Evolutionary conservation across 2,329 filamentous ascomycete genomes (phyloP).

Genomic region (Botryotinia calthae): DNA sequence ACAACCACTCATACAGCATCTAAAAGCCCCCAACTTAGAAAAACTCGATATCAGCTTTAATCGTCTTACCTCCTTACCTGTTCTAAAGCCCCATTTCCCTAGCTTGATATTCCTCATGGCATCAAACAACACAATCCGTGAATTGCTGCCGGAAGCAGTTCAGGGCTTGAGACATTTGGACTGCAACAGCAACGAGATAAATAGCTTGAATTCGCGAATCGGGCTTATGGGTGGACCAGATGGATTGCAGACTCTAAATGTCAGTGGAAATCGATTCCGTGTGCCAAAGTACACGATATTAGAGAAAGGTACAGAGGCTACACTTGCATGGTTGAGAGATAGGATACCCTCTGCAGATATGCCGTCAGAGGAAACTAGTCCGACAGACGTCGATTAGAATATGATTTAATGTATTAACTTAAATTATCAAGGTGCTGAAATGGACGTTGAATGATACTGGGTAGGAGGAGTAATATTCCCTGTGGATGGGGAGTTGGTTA

Average conservation of each 20-base stretch:
- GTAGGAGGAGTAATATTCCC: constrained; percentile 9
- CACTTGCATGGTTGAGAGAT: constrained; percentile 76
- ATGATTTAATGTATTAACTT: not conserved
- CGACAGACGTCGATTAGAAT: constrained; percentile 26
- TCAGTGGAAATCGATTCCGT: constrained; percentile 81
- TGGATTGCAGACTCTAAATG: constrained; percentile 65
- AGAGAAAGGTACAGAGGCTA: constrained; percentile 82
- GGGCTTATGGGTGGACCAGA: constrained; percentile 67
- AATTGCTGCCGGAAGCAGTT: constrained; percentile 70
- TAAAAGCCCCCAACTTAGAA: constrained; percentile 72
- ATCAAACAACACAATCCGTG: constrained; percentile 74
- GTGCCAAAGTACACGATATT: constrained; percentile 83
- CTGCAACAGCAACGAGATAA: constrained; percentile 81
- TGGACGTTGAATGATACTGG: constrained; percentile 16
- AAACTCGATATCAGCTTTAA: constrained; percentile 82
- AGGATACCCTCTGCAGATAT: constrained; percentile 65
- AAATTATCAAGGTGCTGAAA: not conserved
- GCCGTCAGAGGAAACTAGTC: constrained; percentile 43
- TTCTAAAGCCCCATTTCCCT: constrained; percentile 66
- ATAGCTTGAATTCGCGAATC: constrained; percentile 74
- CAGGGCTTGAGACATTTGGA: constrained; percentile 74
- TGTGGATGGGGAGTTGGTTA: not conserved
- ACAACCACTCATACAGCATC: constrained; percentile 59
- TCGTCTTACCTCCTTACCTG: constrained; percentile 68
- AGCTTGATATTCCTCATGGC: constrained; percentile 67